Evolutionary conservation across 352 stramenopile species (phyloP).

Genomic region (Phytopythium litorale): DNA sequence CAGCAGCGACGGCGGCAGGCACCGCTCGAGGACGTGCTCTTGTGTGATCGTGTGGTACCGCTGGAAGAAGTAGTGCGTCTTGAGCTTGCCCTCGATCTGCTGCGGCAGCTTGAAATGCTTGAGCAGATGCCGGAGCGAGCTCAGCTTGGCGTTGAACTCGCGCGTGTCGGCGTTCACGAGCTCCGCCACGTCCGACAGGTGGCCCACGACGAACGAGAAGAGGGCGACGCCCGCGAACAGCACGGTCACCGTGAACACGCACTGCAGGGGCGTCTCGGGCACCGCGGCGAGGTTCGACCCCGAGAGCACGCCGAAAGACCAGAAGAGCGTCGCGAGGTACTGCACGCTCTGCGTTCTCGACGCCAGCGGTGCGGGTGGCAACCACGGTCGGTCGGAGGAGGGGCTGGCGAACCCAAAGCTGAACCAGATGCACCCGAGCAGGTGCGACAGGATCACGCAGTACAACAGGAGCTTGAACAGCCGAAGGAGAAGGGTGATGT

Average conservation of each 20-base stretch:
- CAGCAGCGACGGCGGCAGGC: slow-evolving; percentile 44
- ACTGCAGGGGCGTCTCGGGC: slow-evolving; percentile 35
- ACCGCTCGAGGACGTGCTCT: slow-evolving; percentile 43
- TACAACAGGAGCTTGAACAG: slow-evolving; percentile 48
- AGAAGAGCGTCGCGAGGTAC: slow-evolving; percentile 47
- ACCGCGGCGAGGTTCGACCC: slow-evolving; percentile 36
- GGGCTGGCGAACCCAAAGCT: slow-evolving; percentile 27
- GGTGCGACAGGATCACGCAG: slow-evolving; percentile 36
- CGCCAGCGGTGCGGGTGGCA: slow-evolving; percentile 8
- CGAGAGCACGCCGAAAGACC: slow-evolving; percentile 55
- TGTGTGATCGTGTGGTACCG: slow-evolving; percentile 58
- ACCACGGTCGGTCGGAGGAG: slow-evolving; percentile 8
- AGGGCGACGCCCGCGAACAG: slow-evolving; percentile 39
- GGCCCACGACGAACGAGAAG: slow-evolving; percentile 57
- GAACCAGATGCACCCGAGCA: slow-evolving; percentile 60
- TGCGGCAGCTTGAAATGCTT: slow-evolving; percentile 44
- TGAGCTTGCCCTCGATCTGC: slow-evolving; percentile 46
- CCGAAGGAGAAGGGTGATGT: slow-evolving; percentile 34
- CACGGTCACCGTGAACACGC: slow-evolving; percentile 41
- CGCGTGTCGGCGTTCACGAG: slow-evolving; percentile 45
- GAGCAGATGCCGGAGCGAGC: slow-evolving; percentile 47
- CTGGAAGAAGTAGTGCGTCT: slow-evolving; percentile 69
- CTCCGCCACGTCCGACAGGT: slow-evolving; percentile 53
- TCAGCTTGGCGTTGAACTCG: slow-evolving; percentile 55
- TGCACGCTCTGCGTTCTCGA: slow-evolving; percentile 11